phyloP scores from a whole-genome alignment of 306 rosid genomes.

The Urtica urens region DNA sequence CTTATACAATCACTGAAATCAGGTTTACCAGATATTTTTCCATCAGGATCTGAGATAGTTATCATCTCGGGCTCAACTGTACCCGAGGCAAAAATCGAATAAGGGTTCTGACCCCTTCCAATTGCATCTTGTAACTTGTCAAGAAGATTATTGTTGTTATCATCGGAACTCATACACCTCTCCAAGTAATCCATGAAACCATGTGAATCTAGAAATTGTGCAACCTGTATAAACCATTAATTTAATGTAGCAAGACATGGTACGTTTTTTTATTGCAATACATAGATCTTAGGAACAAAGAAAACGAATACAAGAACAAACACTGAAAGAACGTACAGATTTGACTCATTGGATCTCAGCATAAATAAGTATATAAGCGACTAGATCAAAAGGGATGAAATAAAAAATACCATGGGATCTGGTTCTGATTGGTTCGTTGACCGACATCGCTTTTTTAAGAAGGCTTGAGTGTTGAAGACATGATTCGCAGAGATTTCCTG shows the following conservation, averaged over 20 bases:
- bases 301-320: background rate
- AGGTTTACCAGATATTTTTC: constrained; percentile 56
- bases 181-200: constrained; percentile 95
- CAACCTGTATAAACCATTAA: constrained; percentile 48
- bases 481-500: constrained; percentile 73
- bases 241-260: too few relatives aligned
- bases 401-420: constrained; percentile 67
- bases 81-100: constrained; percentile 68
- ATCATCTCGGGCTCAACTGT: constrained; percentile 70
- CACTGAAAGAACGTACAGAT: too few relatives aligned
- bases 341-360: background rate
- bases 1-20: too few relatives aligned
- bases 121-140: constrained; percentile 97
- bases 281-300: too few relatives aligned
- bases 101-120: constrained; percentile 93
- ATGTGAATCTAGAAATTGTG: constrained; percentile 77
- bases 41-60: constrained; percentile 75
- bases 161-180: constrained; percentile 72
- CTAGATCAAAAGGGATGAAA: constrained; percentile 16
- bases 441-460: constrained; percentile 81
- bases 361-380: background rate
- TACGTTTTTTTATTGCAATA: too few relatives aligned
- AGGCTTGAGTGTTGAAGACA: constrained; percentile 80
- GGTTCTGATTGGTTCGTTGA: constrained; percentile 67
- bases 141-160: constrained; percentile 66